A percentile compares a stretch with the other conserved stretches of the same genome.
These are phyloP conservation scores for Metarhizium anisopliae DNA, from an alignment of 2,329 filamentous ascomycete species.

Conservation along the genomic window DNA sequence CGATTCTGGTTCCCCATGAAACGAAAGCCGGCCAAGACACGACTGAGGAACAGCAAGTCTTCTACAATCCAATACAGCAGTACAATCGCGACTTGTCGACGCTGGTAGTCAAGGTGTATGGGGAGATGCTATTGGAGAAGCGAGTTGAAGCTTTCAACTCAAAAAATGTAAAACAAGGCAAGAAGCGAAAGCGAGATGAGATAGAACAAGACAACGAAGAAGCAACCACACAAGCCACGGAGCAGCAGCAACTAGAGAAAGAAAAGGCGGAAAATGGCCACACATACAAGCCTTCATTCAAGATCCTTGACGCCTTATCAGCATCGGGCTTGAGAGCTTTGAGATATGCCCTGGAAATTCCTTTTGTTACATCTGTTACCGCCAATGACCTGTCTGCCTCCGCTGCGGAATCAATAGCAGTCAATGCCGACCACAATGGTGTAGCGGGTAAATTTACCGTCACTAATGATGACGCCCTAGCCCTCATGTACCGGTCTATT, in stretches of 20 bases:
- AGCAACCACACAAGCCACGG: slow-evolving; percentile 1
- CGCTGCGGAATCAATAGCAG: slow-evolving; percentile 70
- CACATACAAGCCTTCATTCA: slow-evolving; percentile 44
- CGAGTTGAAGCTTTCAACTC: slow-evolving; percentile 26
- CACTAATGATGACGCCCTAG: slow-evolving; percentile 73
- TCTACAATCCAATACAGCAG: slow-evolving; percentile 98
- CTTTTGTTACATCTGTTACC: slow-evolving; percentile 71
- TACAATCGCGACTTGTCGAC: slow-evolving; percentile 96
- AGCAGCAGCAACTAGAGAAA: slow-evolving; percentile 3
- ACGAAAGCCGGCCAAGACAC: slow-evolving; percentile 38
- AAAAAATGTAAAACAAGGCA: slow-evolving; percentile 31
- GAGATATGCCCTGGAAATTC: slow-evolving; percentile 85
- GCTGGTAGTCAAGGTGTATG: slow-evolving; percentile 82
- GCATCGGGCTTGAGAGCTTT: slow-evolving; percentile 86
- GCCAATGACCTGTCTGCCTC: slow-evolving; percentile 80
- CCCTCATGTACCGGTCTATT: slow-evolving; percentile 77
- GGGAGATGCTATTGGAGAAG: slow-evolving; percentile 51
- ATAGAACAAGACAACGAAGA: slow-evolving; percentile 8
- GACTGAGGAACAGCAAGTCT: slow-evolving; percentile 67
- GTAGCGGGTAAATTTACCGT: slow-evolving; percentile 62
- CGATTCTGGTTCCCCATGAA: slow-evolving; percentile 43
- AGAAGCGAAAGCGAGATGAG: slow-evolving; percentile 39
- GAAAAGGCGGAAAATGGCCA: slow-evolving; percentile 16
- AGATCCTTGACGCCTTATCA: slow-evolving; percentile 90
- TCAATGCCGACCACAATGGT: slow-evolving; percentile 78